Base-by-base conservation (phyloP, 345 rosid species). In the Gossypium thurberi region DNA sequence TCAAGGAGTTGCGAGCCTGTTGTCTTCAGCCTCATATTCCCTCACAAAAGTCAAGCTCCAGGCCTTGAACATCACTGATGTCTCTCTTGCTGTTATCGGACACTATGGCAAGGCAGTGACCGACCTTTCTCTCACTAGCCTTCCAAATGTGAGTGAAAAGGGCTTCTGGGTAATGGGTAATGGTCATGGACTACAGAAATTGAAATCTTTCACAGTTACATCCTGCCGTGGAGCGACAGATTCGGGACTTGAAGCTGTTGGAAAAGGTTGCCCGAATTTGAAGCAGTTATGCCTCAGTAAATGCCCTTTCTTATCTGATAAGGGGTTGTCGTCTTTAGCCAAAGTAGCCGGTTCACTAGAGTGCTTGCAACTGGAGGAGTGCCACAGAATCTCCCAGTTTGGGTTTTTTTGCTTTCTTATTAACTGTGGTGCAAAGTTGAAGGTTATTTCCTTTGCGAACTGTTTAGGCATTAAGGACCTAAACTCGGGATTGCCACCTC, bases 91-190 rank as follows among this genome's bases (percentile, higher is more conserved):
- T 70, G 87, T 91, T 10, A 74, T 95, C 11, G 98, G 99, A 63
- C 91, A 86, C 82, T 95, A 95, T 78, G 98, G 99, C 77, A 85
- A 78, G 82, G 81, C 86, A 0, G 58, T 95, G n/a, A 84, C 89
- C 6, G 96, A 92, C 59, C 90, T 95, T 68, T 81, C 86, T 50
- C 94, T 95, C 28, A 65, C 76, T 74, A 85, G 74, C 51, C 90
- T 95, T 51, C 81, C 82, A 15, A 80, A 85, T 68, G 92, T 91
- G 62, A 85, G 77, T 0, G 93, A 91, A 84, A 89, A 79, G 79
- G 99, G 99, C 28, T 91, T 95, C 77, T 93, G 99, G 97, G 96
- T 93, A 70, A 91, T 95, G 99, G 94, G 93, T 33, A 90, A 82
- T 33, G 97, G 90, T 15, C 83, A 84, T 0, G 98, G 94, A 23